phyloP scores from a whole-genome alignment of 202 grass and related monocot genomes.

The Zoysia matrella region DNA sequence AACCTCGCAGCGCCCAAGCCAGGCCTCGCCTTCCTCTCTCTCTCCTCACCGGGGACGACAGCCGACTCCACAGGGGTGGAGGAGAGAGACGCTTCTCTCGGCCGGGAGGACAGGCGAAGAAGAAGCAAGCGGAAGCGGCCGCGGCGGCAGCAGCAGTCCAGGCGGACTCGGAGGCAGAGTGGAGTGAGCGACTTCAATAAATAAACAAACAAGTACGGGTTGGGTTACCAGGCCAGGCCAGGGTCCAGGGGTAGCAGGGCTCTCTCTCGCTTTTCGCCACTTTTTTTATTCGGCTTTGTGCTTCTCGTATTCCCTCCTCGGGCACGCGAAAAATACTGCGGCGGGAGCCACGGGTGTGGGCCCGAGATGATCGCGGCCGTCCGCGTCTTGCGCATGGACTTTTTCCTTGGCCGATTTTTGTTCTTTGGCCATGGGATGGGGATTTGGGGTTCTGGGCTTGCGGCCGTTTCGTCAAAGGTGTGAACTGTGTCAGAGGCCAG shows the following conservation, averaged over 20 bases:
- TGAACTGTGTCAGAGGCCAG: constrained; percentile 65
- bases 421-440: not conserved
- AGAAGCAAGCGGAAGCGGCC: not conserved
- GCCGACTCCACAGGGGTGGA: not conserved
- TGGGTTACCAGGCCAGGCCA: not conserved
- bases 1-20: constrained; percentile 36
- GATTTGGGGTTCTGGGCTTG: constrained; percentile 21
- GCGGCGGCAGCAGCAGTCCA: no score
- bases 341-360: no score
- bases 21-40: no score
- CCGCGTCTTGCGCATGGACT: constrained; percentile 25
- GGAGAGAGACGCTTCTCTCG: not conserved
- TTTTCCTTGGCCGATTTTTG: constrained; percentile 26
- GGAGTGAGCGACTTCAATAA: constrained; percentile 35
- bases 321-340: no score
- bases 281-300: not conserved
- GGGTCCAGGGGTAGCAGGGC: constrained; percentile 13
- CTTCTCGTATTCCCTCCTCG: not conserved
- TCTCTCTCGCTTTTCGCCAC: constrained; percentile 29
- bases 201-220: constrained; percentile 43
- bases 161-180: not conserved
- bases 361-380: constrained; percentile 29
- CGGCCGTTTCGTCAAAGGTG: constrained; percentile 71
- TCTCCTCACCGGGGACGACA: not conserved
- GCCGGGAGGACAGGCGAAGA: constrained; percentile 29